These are phyloP conservation scores for Chalaropsis thielavioides DNA, from an alignment of 2,329 filamentous ascomycete species.

Conservation along the genomic window DNA sequence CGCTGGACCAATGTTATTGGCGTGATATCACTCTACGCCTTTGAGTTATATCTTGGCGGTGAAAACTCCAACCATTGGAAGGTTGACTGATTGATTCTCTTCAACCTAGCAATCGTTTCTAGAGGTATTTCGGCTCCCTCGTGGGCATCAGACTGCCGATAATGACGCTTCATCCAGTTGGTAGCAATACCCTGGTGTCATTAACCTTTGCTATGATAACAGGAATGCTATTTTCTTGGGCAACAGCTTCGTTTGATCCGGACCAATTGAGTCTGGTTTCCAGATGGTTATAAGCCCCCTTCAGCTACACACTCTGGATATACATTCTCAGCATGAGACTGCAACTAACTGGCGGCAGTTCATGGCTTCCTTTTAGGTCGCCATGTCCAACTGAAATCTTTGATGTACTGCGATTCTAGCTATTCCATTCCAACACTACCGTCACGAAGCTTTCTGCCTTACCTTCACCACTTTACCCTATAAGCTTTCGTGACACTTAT, in stretches of 20 bases:
- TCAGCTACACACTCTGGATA: background rate
- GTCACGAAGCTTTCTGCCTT: background rate
- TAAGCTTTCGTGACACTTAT: too few species aligned
- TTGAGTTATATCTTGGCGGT: conserved; percentile 77
- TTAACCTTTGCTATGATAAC: background rate
- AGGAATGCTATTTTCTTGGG: background rate
- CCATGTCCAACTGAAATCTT: background rate
- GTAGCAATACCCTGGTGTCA: background rate
- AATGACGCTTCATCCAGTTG: background rate
- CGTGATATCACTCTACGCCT: conserved; percentile 78
- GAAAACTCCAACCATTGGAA: conserved; percentile 92
- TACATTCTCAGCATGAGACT: background rate
- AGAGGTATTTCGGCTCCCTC: conserved; percentile 3
- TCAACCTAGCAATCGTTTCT: conserved; percentile 14
- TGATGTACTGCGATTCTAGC: background rate
- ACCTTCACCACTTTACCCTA: background rate
- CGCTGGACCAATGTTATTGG: conserved; percentile 83
- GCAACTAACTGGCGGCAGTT: background rate
- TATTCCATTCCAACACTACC: background rate
- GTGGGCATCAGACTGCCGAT: background rate
- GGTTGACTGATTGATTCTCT: conserved; percentile 49
- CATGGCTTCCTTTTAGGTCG: background rate
- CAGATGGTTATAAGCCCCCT: background rate
- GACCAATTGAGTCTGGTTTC: background rate
- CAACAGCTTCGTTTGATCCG: background rate